phyloP scores from a whole-genome alignment of 352 stramenopile species.

The Pythium aphanidermatum region DNA sequence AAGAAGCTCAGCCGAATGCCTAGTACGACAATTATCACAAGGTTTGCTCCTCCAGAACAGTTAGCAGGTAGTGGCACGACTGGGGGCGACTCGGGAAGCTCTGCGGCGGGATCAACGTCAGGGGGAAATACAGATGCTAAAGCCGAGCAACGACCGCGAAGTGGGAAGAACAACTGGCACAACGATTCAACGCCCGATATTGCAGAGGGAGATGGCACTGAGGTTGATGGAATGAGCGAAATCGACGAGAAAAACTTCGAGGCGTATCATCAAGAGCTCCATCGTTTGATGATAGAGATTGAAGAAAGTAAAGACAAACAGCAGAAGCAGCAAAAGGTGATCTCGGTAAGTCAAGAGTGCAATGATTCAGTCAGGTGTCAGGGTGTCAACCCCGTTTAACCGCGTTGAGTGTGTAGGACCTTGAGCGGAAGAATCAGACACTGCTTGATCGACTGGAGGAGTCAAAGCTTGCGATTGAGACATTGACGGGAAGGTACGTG shows the following conservation, averaged over 20 bases:
- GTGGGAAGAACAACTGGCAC: neutral
- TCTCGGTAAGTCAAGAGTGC: conserved; percentile 27
- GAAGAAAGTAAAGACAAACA: conserved; percentile 50
- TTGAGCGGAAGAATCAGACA: conserved; percentile 61
- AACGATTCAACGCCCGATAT: neutral
- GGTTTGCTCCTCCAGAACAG: conserved; percentile 22
- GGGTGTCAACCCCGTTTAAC: neutral
- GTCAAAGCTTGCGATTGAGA: conserved; percentile 58
- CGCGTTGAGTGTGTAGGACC: conserved; percentile 28
- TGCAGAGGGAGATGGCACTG: neutral
- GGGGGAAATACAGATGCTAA: too few relatives aligned
- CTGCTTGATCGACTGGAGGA: conserved; percentile 61
- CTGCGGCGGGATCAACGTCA: too few relatives aligned
- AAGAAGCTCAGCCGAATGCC: conserved; percentile 57
- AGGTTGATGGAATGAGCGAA: conserved; percentile 15
- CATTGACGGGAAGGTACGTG: conserved; percentile 51
- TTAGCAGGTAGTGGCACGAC: too few relatives aligned
- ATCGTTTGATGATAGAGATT: conserved; percentile 55
- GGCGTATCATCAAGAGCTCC: conserved; percentile 58
- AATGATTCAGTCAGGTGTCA: too few relatives aligned
- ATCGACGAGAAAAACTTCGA: conserved; percentile 68
- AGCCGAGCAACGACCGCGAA: conserved; percentile 2
- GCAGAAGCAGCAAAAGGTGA: conserved; percentile 65
- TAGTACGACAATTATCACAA: conserved; percentile 58
- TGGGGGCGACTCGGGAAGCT: neutral